A percentile compares a stretch with the other conserved stretches of the same genome.
phyloP scores from a whole-genome alignment of 345 rosid genomes.

The Litchi chinensis region DNA sequence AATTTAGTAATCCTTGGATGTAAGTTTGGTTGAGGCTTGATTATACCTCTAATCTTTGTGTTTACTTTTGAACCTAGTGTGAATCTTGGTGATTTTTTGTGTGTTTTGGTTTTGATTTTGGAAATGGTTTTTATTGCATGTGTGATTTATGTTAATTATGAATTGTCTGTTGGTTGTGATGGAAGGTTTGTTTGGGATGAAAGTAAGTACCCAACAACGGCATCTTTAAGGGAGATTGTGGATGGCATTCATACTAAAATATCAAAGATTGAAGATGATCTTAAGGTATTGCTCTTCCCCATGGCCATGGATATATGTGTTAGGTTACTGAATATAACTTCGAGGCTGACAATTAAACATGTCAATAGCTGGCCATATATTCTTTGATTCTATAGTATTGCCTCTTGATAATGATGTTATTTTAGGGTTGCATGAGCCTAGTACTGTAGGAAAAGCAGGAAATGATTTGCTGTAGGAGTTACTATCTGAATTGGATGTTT shows the following conservation, averaged over 20 bases:
- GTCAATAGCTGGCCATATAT: not conserved
- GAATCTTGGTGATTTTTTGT: not conserved
- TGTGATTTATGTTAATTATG: conserved; percentile 1
- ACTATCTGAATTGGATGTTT: conserved; percentile 9
- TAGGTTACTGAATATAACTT: not conserved
- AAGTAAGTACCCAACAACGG: conserved; percentile 92
- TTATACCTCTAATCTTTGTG: not conserved
- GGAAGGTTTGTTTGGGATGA: conserved; percentile 97
- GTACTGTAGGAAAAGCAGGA: not conserved
- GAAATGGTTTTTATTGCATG: not conserved
- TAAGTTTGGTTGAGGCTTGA: not conserved
- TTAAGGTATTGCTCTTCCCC: conserved; percentile 61
- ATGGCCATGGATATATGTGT: not conserved
- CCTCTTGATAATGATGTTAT: not conserved
- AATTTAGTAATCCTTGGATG: not conserved
- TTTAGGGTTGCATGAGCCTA: not conserved
- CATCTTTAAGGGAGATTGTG: conserved; percentile 88
- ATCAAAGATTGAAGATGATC: conserved; percentile 97
- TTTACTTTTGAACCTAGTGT: not conserved
- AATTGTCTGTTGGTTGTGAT: conserved; percentile 24
- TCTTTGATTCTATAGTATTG: not conserved
- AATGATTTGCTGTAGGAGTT: not conserved
- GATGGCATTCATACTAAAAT: conserved; percentile 81
- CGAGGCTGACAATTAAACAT: not conserved
- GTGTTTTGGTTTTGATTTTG: not conserved